Evolutionary conservation across 192 early-diverging fungal genomes (phyloP).

Genomic region (Jimgerdemannia lactiflua): DNA sequence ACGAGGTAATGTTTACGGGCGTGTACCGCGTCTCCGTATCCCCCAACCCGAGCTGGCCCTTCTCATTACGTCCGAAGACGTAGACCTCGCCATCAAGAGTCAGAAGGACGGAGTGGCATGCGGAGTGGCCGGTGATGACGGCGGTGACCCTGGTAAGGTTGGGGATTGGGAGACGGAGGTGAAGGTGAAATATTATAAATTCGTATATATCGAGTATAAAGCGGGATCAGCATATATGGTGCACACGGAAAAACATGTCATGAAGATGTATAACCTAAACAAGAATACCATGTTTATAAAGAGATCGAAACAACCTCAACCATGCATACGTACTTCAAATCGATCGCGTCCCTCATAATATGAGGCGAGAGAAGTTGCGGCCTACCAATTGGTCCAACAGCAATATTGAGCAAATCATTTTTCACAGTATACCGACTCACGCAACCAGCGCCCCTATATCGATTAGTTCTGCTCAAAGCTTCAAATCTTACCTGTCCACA

Average conservation of each 20-base stretch:
- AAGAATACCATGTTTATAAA: too few species aligned
- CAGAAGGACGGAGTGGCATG: conserved; percentile 40
- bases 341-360: conserved; percentile 39
- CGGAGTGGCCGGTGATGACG: conserved; percentile 30
- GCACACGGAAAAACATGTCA: too few species aligned
- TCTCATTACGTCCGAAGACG: conserved; percentile 44
- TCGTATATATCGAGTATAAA: too few species aligned
- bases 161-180: neutral
- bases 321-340: conserved; percentile 30
- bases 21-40: conserved; percentile 21
- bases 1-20: conserved; percentile 38
- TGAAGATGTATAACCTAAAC: too few species aligned
- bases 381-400: conserved; percentile 5
- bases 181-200: neutral
- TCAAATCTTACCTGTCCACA: conserved; percentile 6
- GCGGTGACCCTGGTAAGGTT: conserved; percentile 26
- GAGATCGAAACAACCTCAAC: too few species aligned
- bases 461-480: too few species aligned
- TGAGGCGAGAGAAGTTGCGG: conserved; percentile 35
- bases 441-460: too few species aligned
- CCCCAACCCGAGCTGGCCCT: conserved; percentile 40
- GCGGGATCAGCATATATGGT: too few species aligned
- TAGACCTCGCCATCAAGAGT: conserved; percentile 39
- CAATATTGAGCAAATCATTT: neutral
- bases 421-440: neutral